phyloP scores from a whole-genome alignment of 2,329 filamentous ascomycete species.

The Beauveria sp. region DNA sequence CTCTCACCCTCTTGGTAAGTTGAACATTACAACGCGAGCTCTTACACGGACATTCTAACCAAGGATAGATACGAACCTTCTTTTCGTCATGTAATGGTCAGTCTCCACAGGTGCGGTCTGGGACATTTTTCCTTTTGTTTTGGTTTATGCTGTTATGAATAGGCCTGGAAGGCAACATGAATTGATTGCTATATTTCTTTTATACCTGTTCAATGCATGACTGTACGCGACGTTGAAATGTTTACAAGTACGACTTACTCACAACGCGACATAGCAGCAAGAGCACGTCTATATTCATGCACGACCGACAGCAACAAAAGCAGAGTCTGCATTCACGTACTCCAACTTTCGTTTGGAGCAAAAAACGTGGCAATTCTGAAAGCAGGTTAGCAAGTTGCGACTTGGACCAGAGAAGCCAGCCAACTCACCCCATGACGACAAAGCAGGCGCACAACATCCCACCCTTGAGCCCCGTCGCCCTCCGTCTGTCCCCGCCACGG shows the following conservation, averaged over 20 bases:
- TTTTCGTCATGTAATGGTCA: constrained; percentile 54
- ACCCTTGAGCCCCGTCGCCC: constrained; percentile 42
- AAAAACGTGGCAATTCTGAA: not conserved
- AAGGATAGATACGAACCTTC: constrained; percentile 51
- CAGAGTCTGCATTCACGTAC: not conserved
- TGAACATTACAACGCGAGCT: not conserved
- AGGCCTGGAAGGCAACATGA: constrained; percentile 4
- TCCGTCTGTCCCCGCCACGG: constrained; percentile 48
- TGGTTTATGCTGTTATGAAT: not conserved
- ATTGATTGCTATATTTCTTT: not conserved
- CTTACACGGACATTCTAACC: constrained; percentile 8
- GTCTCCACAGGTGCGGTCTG: not conserved
- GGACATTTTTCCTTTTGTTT: not conserved
- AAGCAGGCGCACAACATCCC: constrained; percentile 47
- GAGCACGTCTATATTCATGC: no score
- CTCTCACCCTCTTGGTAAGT: constrained; percentile 88
- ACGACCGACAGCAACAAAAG: not conserved
- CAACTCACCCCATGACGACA: constrained; percentile 38
- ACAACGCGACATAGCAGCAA: not conserved
- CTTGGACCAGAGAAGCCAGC: no score
- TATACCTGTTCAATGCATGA: not conserved
- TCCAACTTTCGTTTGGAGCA: not conserved
- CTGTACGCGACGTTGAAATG: not conserved
- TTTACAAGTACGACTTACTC: not conserved
- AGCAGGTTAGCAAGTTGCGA: not conserved